Percentiles rank a stretch among this genome's conserved stretches.
These are phyloP conservation scores for Pilobolus umbonatus DNA, from an alignment of 192 early-diverging fungal genomes.

Conservation along the genomic window DNA sequence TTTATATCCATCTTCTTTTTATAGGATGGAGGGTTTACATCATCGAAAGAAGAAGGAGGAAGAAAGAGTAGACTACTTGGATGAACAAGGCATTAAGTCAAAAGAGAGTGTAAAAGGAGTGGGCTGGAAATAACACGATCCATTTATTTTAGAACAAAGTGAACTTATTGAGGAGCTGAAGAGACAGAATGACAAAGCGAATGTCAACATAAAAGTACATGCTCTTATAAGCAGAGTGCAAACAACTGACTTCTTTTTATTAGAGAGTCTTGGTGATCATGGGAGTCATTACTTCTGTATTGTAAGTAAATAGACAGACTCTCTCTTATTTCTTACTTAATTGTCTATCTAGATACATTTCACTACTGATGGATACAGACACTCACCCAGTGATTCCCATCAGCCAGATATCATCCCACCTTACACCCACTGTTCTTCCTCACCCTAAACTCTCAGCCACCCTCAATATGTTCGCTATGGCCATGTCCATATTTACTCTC, in stretches of 20 bases:
- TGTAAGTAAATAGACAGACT: not conserved
- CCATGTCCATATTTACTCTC: not conserved
- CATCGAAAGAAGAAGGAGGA: not conserved
- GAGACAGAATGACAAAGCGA: not conserved
- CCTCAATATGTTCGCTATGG: not conserved
- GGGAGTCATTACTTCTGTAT: not conserved
- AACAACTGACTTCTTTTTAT: not conserved
- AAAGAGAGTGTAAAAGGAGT: not conserved
- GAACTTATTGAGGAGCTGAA: not conserved
- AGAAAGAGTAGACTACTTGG: not conserved
- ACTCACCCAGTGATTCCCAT: not conserved
- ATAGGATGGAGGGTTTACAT: not conserved
- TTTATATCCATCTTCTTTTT: too few relatives aligned
- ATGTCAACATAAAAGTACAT: not conserved
- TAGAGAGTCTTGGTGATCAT: not conserved
- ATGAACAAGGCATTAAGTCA: not conserved
- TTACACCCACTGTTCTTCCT: not conserved
- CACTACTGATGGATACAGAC: not conserved
- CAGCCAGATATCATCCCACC: not conserved
- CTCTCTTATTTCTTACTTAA: not conserved
- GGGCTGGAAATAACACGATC: not conserved
- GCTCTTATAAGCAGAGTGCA: not conserved
- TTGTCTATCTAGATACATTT: not conserved
- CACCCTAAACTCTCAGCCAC: not conserved
- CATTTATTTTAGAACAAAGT: not conserved